Conservation (phyloP, 176 grass and related monocot species). For the Phoenix dactylifera region DNA sequence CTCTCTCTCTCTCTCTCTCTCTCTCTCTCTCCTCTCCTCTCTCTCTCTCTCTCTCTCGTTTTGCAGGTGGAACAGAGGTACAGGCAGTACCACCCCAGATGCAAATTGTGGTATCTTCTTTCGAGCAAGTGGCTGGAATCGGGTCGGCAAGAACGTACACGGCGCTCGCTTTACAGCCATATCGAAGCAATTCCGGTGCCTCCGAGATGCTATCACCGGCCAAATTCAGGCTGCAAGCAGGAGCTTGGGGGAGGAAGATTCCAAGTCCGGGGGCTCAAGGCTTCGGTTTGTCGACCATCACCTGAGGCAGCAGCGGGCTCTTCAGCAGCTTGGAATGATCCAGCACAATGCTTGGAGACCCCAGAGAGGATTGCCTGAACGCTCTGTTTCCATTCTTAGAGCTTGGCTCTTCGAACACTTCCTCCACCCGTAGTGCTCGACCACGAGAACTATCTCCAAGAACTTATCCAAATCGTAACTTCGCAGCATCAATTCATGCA, state of each 20-base stretch:
- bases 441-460: background rate
- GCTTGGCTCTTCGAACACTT: constrained; percentile 99
- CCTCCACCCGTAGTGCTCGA: constrained; percentile 66
- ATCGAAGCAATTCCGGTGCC: constrained; percentile 91
- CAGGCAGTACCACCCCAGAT: constrained; percentile 95
- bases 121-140: constrained; percentile 54
- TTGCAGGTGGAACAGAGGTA: constrained; percentile 94
- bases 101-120: constrained; percentile 60
- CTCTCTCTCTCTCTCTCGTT: background rate
- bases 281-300: constrained; percentile 95
- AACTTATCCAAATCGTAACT: too few species aligned
- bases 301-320: constrained; percentile 82
- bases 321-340: constrained; percentile 97
- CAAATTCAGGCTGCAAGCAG: constrained; percentile 64
- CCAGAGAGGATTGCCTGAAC: constrained; percentile 80
- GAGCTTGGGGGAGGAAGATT: constrained; percentile 65
- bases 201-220: constrained; percentile 68
- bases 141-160: constrained; percentile 83
- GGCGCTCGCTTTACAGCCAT: constrained; percentile 81
- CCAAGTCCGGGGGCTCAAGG: constrained; percentile 39
- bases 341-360: constrained; percentile 94
- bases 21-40: background rate
- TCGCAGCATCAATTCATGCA: too few species aligned
- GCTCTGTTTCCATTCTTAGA: constrained; percentile 90
- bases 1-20: background rate